Evolutionary conservation across 108 stramenopile species (phyloP).

Genomic region (Asterionellopsis glacialis): DNA sequence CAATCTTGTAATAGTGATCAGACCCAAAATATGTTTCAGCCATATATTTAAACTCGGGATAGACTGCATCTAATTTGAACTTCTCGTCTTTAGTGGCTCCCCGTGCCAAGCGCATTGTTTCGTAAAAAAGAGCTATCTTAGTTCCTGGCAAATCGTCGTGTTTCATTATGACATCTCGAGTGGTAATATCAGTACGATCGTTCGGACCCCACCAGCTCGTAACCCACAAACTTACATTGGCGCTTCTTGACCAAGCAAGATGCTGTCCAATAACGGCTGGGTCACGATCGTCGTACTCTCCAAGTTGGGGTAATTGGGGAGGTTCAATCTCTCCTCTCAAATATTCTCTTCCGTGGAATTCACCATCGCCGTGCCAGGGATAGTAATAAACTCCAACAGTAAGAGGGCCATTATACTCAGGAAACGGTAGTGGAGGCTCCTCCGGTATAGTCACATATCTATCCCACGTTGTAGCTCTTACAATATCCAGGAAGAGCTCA

Average conservation of each 20-base stretch:
- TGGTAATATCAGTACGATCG: conserved; percentile 14
- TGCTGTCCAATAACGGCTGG: conserved; percentile 35
- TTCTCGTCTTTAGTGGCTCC: neutral
- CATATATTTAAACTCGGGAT: conserved; percentile 1
- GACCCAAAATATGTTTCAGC: neutral
- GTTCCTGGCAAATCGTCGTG: conserved; percentile 5
- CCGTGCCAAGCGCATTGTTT: conserved; percentile 1
- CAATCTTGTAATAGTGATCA: conserved; percentile 5
- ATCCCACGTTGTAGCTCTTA: neutral
- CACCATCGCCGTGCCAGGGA: conserved; percentile 31
- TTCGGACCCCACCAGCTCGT: conserved; percentile 43
- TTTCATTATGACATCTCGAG: conserved; percentile 20
- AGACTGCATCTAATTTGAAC: neutral
- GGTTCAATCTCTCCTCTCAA: conserved; percentile 24
- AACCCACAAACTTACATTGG: conserved; percentile 42
- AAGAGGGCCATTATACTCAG: neutral
- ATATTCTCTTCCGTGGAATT: conserved; percentile 24
- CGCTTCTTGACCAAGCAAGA: conserved; percentile 37
- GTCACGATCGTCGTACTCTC: conserved; percentile 32
- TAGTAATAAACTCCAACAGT: conserved; percentile 42
- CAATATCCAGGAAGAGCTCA: conserved; percentile 34
- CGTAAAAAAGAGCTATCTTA: conserved; percentile 18
- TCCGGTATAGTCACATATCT: no score
- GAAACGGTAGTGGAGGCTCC: neutral
- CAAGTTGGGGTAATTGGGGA: conserved; percentile 22